Conservation (phyloP, 345 rosid species). For the Camelina neglecta region DNA sequence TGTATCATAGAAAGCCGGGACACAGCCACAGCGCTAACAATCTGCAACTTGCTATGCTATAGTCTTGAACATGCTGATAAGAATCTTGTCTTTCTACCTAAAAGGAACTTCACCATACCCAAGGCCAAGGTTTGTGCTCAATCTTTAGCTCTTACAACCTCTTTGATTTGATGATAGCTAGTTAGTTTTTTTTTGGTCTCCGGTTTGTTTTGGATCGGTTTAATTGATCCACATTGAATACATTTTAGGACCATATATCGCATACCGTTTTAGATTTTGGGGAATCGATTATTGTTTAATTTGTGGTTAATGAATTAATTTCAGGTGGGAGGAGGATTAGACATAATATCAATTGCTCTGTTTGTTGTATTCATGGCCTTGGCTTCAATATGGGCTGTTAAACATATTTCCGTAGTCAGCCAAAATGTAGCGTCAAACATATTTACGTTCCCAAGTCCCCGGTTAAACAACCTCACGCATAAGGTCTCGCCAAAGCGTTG, state of each 20-base stretch:
- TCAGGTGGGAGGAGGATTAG: slow-evolving; percentile 20
- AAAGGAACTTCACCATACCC: slow-evolving; percentile 37
- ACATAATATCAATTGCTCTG: slow-evolving; percentile 1
- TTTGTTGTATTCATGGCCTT: slow-evolving; percentile 32
- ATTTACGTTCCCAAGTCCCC: neutral
- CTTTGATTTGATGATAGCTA: slow-evolving; percentile 7
- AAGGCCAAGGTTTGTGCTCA: slow-evolving; percentile 60
- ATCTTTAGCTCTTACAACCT: neutral
- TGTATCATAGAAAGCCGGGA: slow-evolving; percentile 58
- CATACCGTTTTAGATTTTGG: slow-evolving; percentile 7
- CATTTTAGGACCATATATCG: neutral
- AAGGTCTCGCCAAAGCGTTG: neutral
- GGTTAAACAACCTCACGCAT: slow-evolving; percentile 17
- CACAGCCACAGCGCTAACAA: slow-evolving; percentile 55
- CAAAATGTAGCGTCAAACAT: neutral
- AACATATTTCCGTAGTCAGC: neutral
- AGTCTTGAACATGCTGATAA: slow-evolving; percentile 84
- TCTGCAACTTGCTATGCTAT: slow-evolving; percentile 67
- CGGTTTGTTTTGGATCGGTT: neutral
- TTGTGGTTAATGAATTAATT: neutral
- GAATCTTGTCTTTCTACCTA: slow-evolving; percentile 51
- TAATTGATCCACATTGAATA: neutral
- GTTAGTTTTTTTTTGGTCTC: neutral
- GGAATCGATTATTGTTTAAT: neutral
- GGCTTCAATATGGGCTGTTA: slow-evolving; percentile 1